Evolutionary conservation across 208 protist genomes (phyloP), one percentile per base, ranked within the genome.

Genomic region (Herpetomonas samuelpessoai): DNA sequence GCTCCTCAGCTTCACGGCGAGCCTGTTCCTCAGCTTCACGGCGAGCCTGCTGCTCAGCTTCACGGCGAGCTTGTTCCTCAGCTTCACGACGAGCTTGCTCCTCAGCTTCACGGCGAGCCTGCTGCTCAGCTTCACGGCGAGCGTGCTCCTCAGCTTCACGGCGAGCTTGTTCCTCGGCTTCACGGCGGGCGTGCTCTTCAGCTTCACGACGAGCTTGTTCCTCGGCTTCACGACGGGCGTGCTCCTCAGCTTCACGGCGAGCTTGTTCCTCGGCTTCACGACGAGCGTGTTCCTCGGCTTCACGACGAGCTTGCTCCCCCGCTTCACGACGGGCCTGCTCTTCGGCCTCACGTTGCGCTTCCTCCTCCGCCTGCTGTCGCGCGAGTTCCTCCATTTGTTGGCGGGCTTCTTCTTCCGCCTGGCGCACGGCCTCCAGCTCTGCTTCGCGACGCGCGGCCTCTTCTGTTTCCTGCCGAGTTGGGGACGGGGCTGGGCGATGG

Each of bases 221-320:
- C 52, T 71, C 65, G 2, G 68, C 68, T 41, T 64, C 50, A 21
- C 47, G 59, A 27, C 68, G 63, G 1, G 63, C 63, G 46, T 55
- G 47, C 21, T 48, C 71, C 26, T 67, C 71, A 6, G 58, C 56
- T 27, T 65, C 60, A 12, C 21, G 62, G 21, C 57, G 67, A 0
- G 56, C 71, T 16, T 65, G 30, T 45, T 60, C 53, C 46, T 68
- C 57, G 1, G 68, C 60, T 31, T 60, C 55, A 26, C 54, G 60
- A 14, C 59, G 49, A 0, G 58, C 64, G 14, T 62, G 29, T 22
- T 57, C 62, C 39, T 67, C 55, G 21, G 67, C 67, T 22, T 62
- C 55, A 1, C 18, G 61, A 25, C 60, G 58, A 0, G 64, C 64
- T 19, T 57, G 52, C 19, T 52, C 65, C 41, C 68, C 65, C 25